phyloP scores from a whole-genome alignment of 768 basidiomycete species.

The Inosperma sp. region DNA sequence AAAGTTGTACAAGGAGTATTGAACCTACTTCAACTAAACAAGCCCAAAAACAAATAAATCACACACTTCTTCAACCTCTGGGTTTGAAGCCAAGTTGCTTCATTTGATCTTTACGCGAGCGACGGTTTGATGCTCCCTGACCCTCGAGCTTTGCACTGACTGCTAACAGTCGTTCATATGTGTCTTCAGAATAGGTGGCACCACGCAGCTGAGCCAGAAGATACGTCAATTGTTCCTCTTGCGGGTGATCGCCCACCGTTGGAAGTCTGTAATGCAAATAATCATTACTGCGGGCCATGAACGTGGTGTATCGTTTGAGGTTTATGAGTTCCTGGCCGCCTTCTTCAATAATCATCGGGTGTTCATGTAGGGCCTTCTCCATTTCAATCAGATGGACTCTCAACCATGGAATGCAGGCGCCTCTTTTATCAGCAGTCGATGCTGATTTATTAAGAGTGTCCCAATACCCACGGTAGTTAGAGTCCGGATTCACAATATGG shows the following conservation, averaged over 20 bases:
- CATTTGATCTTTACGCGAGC: neutral
- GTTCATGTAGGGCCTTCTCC: constrained; percentile 27
- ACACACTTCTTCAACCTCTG: no score
- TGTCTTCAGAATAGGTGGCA: constrained; percentile 14
- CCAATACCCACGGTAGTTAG: constrained; percentile 35
- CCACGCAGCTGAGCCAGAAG: constrained; percentile 36
- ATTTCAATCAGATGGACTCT: constrained; percentile 36
- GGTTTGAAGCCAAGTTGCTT: neutral
- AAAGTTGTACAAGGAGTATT: no score
- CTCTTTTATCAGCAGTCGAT: constrained; percentile 5
- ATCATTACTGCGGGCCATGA: constrained; percentile 34
- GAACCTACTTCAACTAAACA: no score
- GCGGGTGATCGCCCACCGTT: constrained; percentile 29
- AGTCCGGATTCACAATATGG: constrained; percentile 30
- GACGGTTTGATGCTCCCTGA: neutral
- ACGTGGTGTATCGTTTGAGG: constrained; percentile 36
- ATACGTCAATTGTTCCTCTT: constrained; percentile 36
- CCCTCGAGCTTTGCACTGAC: neutral
- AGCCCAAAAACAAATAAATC: no score
- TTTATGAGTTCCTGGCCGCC: constrained; percentile 37
- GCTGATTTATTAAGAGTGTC: constrained; percentile 28
- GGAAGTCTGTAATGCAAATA: constrained; percentile 28
- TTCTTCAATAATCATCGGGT: constrained; percentile 22
- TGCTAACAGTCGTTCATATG: neutral
- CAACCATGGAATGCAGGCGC: constrained; percentile 1